A percentile compares a stretch with the other conserved stretches of the same genome.
phyloP scores from a whole-genome alignment of 2,329 filamentous ascomycete genomes.

The Aureobasidium uvarum region DNA sequence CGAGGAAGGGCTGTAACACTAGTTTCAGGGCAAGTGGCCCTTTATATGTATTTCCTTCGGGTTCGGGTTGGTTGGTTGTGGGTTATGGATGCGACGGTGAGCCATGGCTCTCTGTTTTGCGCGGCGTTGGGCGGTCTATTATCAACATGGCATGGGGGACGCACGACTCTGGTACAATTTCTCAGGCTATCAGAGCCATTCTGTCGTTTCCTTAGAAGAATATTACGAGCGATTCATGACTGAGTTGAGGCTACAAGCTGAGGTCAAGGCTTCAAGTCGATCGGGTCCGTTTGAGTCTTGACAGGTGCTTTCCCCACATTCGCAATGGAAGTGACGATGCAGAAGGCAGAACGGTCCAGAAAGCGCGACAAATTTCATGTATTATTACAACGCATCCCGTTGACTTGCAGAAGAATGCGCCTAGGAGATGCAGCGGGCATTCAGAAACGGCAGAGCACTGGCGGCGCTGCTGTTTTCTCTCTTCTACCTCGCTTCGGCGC shows the following conservation, averaged over 20 bases:
- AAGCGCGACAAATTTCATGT: not conserved
- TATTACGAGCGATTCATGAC: slow-evolving; percentile 23
- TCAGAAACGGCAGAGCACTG: slow-evolving; percentile 18
- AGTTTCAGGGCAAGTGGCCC: slow-evolving; percentile 19
- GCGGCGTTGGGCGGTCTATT: slow-evolving; percentile 22
- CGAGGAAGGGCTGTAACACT: slow-evolving; percentile 79
- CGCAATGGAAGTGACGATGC: slow-evolving; percentile 13
- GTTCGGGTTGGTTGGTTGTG: not conserved
- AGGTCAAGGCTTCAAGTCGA: not conserved
- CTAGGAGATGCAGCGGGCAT: slow-evolving; percentile 16
- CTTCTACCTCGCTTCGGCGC: not conserved
- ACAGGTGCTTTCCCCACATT: slow-evolving; percentile 12
- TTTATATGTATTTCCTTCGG: not conserved
- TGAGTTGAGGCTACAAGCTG: not conserved
- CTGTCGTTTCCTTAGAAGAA: slow-evolving; percentile 26
- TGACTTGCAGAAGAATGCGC: slow-evolving; percentile 23
- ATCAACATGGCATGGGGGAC: slow-evolving; percentile 15
- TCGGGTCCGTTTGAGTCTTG: not conserved
- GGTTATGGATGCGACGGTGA: slow-evolving; percentile 19
- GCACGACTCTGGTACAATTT: slow-evolving; percentile 20
- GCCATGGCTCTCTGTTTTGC: slow-evolving; percentile 21
- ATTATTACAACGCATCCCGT: slow-evolving; percentile 15
- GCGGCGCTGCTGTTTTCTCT: slow-evolving; percentile 13
- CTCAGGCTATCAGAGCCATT: slow-evolving; percentile 23
- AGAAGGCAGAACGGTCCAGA: not conserved